These are phyloP conservation scores for Quillaja saponaria DNA, from an alignment of 306 rosid genomes.

Conservation along the genomic window DNA sequence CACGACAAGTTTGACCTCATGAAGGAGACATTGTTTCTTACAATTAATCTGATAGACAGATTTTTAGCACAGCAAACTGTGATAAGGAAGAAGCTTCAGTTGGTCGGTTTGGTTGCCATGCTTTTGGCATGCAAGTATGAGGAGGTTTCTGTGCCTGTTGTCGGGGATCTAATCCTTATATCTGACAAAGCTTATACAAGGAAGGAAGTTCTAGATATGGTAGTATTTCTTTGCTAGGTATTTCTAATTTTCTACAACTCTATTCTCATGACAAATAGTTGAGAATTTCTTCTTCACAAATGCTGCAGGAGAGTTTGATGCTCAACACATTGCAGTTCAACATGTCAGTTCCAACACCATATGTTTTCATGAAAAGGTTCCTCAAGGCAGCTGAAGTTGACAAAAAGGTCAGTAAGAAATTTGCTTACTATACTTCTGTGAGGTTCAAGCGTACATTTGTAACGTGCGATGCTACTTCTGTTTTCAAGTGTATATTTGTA, in stretches of 20 bases:
- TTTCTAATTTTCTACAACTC: background rate
- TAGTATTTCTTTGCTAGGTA: conserved; percentile 26
- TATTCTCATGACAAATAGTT: conserved; percentile 1
- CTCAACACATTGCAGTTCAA: conserved; percentile 78
- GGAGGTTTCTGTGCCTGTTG: conserved; percentile 90
- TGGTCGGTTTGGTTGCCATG: conserved; percentile 97
- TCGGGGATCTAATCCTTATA: conserved; percentile 81
- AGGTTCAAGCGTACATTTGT: background rate
- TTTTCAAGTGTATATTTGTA: background rate
- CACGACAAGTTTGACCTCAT: conserved; percentile 93
- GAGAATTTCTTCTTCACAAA: conserved; percentile 5
- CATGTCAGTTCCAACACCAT: conserved; percentile 91
- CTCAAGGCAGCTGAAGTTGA: conserved; percentile 93
- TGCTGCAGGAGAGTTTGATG: conserved; percentile 76
- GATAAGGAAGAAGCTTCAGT: conserved; percentile 88
- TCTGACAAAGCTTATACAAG: conserved; percentile 87
- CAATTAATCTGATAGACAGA: conserved; percentile 77
- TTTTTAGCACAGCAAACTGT: conserved; percentile 64
- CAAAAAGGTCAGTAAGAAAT: conserved; percentile 47
- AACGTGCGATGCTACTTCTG: background rate
- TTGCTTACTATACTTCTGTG: background rate
- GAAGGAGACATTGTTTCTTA: conserved; percentile 90
- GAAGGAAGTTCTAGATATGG: conserved; percentile 87
- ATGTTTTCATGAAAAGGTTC: conserved; percentile 79
- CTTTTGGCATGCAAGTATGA: conserved; percentile 98